Conservation (phyloP, 257 asterid species). For the Solanum pinnatisectum region DNA sequence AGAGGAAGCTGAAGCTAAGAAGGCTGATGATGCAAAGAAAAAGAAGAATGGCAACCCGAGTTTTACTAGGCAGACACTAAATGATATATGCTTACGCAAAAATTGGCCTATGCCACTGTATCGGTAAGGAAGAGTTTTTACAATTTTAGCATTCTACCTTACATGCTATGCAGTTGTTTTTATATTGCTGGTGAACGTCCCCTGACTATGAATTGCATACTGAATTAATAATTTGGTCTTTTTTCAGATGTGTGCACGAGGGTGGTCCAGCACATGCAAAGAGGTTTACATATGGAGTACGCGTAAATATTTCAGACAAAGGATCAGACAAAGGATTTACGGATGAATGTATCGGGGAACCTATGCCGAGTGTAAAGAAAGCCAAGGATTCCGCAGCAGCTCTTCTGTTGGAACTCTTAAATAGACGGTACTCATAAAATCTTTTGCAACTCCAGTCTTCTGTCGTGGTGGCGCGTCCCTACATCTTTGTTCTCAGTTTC, state of each 20-base stretch:
- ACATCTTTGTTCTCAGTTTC: neutral
- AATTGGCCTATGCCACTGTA: constrained; percentile 98
- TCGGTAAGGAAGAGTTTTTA: constrained; percentile 31
- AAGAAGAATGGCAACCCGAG: constrained; percentile 69
- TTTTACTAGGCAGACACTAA: constrained; percentile 90
- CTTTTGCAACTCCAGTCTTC: neutral
- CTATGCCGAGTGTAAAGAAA: constrained; percentile 97
- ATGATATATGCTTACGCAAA: constrained; percentile 85
- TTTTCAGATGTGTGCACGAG: constrained; percentile 62
- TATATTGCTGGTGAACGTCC: neutral
- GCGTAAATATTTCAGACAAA: constrained; percentile 76
- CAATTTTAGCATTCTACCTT: neutral
- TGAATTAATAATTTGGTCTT: neutral
- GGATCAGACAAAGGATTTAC: constrained; percentile 92
- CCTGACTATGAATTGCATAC: neutral
- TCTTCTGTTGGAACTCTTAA: constrained; percentile 72
- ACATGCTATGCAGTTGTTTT: neutral
- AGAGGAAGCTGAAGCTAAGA: constrained; percentile 53
- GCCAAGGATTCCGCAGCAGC: constrained; percentile 96
- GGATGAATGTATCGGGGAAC: constrained; percentile 92
- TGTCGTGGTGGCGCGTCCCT: neutral
- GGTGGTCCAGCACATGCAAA: constrained; percentile 99
- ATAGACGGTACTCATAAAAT: constrained; percentile 48
- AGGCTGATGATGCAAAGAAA: constrained; percentile 39
- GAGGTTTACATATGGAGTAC: constrained; percentile 81